Percentiles rank a stretch among this genome's conserved stretches.
phyloP scores from a whole-genome alignment of 2,329 filamentous ascomycete species.

The Colletotrichum sp. region DNA sequence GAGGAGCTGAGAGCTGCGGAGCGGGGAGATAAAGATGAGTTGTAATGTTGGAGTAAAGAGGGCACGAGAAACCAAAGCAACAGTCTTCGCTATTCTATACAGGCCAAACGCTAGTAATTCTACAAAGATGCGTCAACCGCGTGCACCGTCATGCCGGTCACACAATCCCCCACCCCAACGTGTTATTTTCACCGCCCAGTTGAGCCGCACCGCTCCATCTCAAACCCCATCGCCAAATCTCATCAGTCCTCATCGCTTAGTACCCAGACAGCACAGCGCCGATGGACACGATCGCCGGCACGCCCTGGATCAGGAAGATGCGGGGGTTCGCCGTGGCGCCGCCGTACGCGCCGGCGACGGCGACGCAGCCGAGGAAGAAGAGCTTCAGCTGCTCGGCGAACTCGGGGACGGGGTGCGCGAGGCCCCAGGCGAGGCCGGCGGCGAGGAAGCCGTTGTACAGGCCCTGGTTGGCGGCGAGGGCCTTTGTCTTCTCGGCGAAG shows the following conservation, averaged over 20 bases:
- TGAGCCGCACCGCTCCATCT: neutral
- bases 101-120: neutral
- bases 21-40: slow-evolving; percentile 9
- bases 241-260: neutral
- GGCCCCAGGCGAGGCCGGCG: slow-evolving; percentile 51
- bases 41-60: neutral
- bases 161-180: neutral
- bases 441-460: slow-evolving; percentile 60
- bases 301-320: slow-evolving; percentile 49
- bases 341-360: slow-evolving; percentile 51
- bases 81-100: neutral
- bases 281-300: slow-evolving; percentile 37
- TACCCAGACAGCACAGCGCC: slow-evolving; percentile 30
- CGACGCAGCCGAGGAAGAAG: slow-evolving; percentile 53
- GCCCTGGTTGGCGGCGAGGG: slow-evolving; percentile 55
- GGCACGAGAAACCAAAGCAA: neutral
- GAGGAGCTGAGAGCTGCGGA: slow-evolving; percentile 6
- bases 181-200: neutral
- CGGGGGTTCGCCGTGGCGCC: slow-evolving; percentile 42
- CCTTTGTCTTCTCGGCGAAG: slow-evolving; percentile 48
- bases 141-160: neutral
- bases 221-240: neutral
- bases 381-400: slow-evolving; percentile 48
- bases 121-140: neutral
- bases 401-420: slow-evolving; percentile 47